Percentiles rank a stretch among this genome's conserved stretches.
Evolutionary conservation across 768 basidiomycete species (phyloP).

Genomic region (Rhizopogon vulgaris): DNA sequence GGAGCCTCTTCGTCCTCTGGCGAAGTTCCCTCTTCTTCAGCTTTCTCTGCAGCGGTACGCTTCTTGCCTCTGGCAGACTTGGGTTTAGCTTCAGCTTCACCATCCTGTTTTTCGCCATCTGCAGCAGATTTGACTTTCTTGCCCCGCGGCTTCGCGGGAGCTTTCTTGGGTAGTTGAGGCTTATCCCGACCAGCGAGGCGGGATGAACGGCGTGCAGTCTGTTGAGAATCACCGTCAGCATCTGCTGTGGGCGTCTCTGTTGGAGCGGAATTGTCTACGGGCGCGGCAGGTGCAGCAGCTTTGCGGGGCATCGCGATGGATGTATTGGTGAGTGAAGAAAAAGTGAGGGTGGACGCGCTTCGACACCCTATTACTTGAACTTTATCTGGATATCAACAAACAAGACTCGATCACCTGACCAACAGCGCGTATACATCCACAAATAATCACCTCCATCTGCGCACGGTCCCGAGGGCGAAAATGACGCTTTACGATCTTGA

Average conservation of each 20-base stretch:
- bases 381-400: constrained; percentile 32
- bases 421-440: constrained; percentile 24
- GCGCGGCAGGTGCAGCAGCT: constrained; percentile 43
- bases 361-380: constrained; percentile 22
- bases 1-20: constrained; percentile 41
- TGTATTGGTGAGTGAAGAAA: constrained; percentile 7
- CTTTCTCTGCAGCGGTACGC: constrained; percentile 38
- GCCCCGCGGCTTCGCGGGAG: constrained; percentile 55
- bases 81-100: constrained; percentile 36
- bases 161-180: constrained; percentile 48
- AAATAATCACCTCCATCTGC: constrained; percentile 13
- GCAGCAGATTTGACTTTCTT: constrained; percentile 34
- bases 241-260: not conserved
- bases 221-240: constrained; percentile 26
- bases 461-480: constrained; percentile 12
- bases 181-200: constrained; percentile 73
- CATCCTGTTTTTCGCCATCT: constrained; percentile 33
- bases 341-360: constrained; percentile 24
- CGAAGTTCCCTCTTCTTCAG: constrained; percentile 28
- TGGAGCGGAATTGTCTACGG: constrained; percentile 18
- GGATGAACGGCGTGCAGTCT: constrained; percentile 59
- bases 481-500: too few species aligned
- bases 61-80: constrained; percentile 51
- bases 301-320: constrained; percentile 58
- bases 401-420: constrained; percentile 28